Evolutionary conservation across 805 yeast species (phyloP).

Genomic region (Wickerhamomyces ciferrii): DNA sequence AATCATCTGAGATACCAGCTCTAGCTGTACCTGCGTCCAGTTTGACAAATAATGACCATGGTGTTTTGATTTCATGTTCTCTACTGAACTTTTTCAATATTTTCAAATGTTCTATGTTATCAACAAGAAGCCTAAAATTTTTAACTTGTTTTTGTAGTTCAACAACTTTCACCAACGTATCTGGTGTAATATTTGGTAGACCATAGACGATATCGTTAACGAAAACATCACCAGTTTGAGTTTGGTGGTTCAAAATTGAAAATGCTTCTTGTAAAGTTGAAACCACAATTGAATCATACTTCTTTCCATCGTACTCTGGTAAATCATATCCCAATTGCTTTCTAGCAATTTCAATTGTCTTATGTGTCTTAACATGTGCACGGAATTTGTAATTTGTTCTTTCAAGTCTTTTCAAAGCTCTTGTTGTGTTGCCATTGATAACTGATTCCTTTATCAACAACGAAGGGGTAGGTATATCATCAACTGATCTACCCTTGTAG

Average conservation of each 20-base stretch:
- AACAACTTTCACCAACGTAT: slow-evolving; percentile 41
- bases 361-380: slow-evolving; percentile 75
- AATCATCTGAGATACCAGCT: slow-evolving; percentile 47
- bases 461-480: slow-evolving; percentile 56
- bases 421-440: slow-evolving; percentile 36
- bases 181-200: slow-evolving; percentile 50
- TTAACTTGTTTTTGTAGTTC: slow-evolving; percentile 36
- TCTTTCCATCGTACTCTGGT: slow-evolving; percentile 21
- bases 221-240: slow-evolving; percentile 17
- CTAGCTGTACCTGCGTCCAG: slow-evolving; percentile 68
- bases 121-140: slow-evolving; percentile 53
- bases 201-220: slow-evolving; percentile 50
- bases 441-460: slow-evolving; percentile 39
- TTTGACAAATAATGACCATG: slow-evolving; percentile 66
- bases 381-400: slow-evolving; percentile 42
- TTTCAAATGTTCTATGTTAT: slow-evolving; percentile 51
- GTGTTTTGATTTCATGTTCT: slow-evolving; percentile 18
- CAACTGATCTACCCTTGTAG: slow-evolving; percentile 37
- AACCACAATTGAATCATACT: slow-evolving; percentile 50
- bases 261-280: slow-evolving; percentile 69
- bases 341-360: slow-evolving; percentile 53
- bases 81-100: slow-evolving; percentile 34
- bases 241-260: slow-evolving; percentile 33
- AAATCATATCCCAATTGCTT: slow-evolving; percentile 46
- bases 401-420: slow-evolving; percentile 38